These are phyloP conservation scores for Penicillium bialowiezense DNA, from an alignment of 495 filamentous ascomycete species.

Conservation along the genomic window DNA sequence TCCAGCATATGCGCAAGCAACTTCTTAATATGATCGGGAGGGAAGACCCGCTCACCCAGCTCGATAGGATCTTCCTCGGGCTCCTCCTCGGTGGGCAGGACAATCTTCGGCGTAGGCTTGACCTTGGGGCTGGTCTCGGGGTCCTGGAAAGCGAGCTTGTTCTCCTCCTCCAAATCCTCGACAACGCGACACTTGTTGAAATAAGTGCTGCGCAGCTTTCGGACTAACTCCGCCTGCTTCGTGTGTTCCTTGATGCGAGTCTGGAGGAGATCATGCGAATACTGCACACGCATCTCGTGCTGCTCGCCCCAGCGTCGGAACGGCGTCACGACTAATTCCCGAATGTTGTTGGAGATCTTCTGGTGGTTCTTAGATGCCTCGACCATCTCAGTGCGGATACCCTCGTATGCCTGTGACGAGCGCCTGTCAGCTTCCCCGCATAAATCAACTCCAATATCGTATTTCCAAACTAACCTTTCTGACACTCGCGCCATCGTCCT, in stretches of 20 bases:
- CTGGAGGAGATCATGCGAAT: slow-evolving; percentile 92
- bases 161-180: slow-evolving; percentile 97
- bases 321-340: slow-evolving; percentile 89
- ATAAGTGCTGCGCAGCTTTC: slow-evolving; percentile 91
- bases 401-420: slow-evolving; percentile 79
- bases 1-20: slow-evolving; percentile 83
- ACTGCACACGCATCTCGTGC: slow-evolving; percentile 84
- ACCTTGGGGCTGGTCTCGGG: slow-evolving; percentile 58
- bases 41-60: slow-evolving; percentile 82
- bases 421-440: too few relatives aligned
- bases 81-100: slow-evolving; percentile 55
- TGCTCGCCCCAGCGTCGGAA: slow-evolving; percentile 95
- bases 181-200: slow-evolving; percentile 98
- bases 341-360: slow-evolving; percentile 93
- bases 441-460: too few relatives aligned
- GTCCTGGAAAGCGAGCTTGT: slow-evolving; percentile 93
- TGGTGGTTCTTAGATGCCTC: slow-evolving; percentile 86
- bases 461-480: slow-evolving; percentile 66
- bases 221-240: slow-evolving; percentile 82
- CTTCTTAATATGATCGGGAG: slow-evolving; percentile 83
- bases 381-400: slow-evolving; percentile 90
- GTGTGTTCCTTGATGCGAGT: slow-evolving; percentile 85
- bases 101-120: slow-evolving; percentile 55
- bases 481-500: slow-evolving; percentile 94
- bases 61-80: slow-evolving; percentile 79